Percentiles rank a stretch among this genome's conserved stretches.
Conservation (phyloP, 2,329 filamentous ascomycete genomes). For the Phyllosticta citriasiana region DNA sequence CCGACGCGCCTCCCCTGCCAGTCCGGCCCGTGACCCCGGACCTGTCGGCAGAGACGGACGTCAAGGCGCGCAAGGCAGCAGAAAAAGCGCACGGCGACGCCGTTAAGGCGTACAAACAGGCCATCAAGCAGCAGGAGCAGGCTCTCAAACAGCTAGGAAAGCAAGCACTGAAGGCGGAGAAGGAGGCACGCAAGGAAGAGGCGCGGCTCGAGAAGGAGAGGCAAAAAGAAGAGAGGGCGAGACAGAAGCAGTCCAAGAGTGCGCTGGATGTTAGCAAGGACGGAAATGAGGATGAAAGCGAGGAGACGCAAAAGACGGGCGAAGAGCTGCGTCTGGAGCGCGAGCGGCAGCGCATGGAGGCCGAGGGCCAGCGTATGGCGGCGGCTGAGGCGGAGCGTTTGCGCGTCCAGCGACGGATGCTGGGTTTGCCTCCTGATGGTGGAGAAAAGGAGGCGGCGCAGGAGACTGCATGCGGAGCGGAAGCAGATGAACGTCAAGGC, state of each 20-base stretch:
- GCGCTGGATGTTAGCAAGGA: slow-evolving; percentile 12
- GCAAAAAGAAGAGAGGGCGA: slow-evolving; percentile 13
- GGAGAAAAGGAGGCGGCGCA: background rate
- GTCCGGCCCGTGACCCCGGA: slow-evolving; percentile 38
- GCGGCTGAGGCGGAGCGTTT: slow-evolving; percentile 3
- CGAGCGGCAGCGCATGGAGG: slow-evolving; percentile 20
- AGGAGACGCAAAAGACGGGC: slow-evolving; percentile 12
- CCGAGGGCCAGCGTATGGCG: slow-evolving; percentile 13
- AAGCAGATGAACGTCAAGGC: background rate
- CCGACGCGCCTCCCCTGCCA: slow-evolving; percentile 41
- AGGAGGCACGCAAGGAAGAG: slow-evolving; percentile 22
- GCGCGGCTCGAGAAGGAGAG: slow-evolving; percentile 20
- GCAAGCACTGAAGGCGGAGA: slow-evolving; percentile 37
- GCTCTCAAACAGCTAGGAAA: slow-evolving; percentile 55
- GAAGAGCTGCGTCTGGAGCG: slow-evolving; percentile 17
- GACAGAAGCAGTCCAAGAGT: slow-evolving; percentile 15
- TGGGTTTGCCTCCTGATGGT: slow-evolving; percentile 5
- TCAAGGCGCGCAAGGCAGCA: slow-evolving; percentile 55
- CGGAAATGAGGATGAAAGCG: slow-evolving; percentile 4
- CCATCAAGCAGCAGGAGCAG: slow-evolving; percentile 56
- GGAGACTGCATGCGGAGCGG: background rate
- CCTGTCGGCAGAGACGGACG: slow-evolving; percentile 49
- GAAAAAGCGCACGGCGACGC: slow-evolving; percentile 57
- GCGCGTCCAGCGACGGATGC: slow-evolving; percentile 1
- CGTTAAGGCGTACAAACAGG: slow-evolving; percentile 55